phyloP scores from a whole-genome alignment of 192 early-diverging fungal genomes.

The Backusella macrospora region DNA sequence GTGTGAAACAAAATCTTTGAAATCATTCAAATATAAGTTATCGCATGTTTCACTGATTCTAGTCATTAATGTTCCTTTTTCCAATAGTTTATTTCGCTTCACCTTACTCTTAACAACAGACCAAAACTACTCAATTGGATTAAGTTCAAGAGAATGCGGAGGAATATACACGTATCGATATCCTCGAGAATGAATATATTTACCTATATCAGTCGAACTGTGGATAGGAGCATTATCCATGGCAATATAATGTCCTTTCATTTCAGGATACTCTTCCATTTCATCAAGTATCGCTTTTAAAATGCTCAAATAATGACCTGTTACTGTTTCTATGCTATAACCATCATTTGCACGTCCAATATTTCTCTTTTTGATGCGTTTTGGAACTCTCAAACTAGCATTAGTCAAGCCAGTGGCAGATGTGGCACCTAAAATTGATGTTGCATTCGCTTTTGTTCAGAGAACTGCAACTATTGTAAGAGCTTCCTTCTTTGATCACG shows the following conservation, averaged over 20 bases:
- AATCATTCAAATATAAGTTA: background rate
- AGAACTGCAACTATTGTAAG: slow-evolving; percentile 10
- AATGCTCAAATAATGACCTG: background rate
- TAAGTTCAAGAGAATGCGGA: slow-evolving; percentile 37
- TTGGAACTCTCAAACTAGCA: slow-evolving; percentile 7
- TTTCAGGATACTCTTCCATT: slow-evolving; percentile 20
- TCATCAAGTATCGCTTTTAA: slow-evolving; percentile 2
- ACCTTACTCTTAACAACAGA: slow-evolving; percentile 30
- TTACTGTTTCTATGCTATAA: slow-evolving; percentile 14
- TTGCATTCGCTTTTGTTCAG: slow-evolving; percentile 9
- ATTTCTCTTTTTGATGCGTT: slow-evolving; percentile 10
- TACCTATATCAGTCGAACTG: slow-evolving; percentile 29
- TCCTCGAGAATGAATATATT: slow-evolving; percentile 26
- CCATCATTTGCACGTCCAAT: background rate
- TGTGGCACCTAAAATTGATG: slow-evolving; percentile 22
- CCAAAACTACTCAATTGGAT: slow-evolving; percentile 43
- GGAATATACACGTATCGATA: slow-evolving; percentile 31
- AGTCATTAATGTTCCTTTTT: slow-evolving; percentile 18
- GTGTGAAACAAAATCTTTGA: slow-evolving; percentile 23
- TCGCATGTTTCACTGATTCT: slow-evolving; percentile 19
- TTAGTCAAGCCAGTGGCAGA: slow-evolving; percentile 21
- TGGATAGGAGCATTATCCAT: slow-evolving; percentile 37
- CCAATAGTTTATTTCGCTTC: slow-evolving; percentile 27
- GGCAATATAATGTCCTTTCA: slow-evolving; percentile 33
- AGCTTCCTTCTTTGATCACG: slow-evolving; percentile 21